These are phyloP conservation scores for Porogramme epimiltina DNA, from an alignment of 1,284 basidiomycete genomes.

Conservation along the genomic window DNA sequence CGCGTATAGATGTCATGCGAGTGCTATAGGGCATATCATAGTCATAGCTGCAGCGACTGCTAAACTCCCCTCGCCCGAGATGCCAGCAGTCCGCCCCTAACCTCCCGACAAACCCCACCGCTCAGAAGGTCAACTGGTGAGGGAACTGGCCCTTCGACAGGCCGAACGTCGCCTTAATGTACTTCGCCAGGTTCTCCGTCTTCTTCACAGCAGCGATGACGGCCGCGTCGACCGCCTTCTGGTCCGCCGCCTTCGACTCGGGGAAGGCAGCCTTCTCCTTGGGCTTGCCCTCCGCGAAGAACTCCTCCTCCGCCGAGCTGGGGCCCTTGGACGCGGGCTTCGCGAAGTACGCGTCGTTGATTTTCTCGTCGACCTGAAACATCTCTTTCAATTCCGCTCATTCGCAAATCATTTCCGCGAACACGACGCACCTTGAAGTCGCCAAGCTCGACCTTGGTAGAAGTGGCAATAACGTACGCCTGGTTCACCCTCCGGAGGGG, in stretches of 20 bases:
- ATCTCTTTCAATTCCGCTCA: not conserved
- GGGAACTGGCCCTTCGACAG: constrained; percentile 95
- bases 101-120: constrained; percentile 15
- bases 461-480: constrained; percentile 99
- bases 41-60: constrained; percentile 27
- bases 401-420: not conserved
- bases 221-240: constrained; percentile 90
- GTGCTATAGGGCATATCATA: constrained; percentile 34
- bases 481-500: constrained; percentile 98
- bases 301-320: constrained; percentile 89
- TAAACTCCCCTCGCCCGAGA: constrained; percentile 23
- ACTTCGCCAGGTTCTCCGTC: constrained; percentile 91
- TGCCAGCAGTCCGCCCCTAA: constrained; percentile 22
- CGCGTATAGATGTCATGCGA: constrained; percentile 29
- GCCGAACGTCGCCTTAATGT: constrained; percentile 93
- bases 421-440: constrained; percentile 63
- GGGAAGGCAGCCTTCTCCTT: constrained; percentile 92
- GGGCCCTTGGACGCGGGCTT: constrained; percentile 76
- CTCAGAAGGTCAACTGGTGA: constrained; percentile 85
- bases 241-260: constrained; percentile 88
- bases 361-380: constrained; percentile 78
- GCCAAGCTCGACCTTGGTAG: constrained; percentile 90
- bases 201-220: constrained; percentile 90
- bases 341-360: constrained; percentile 95
- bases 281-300: constrained; percentile 93